Percentiles rank a stretch among this genome's conserved stretches.
Evolutionary conservation across 164 flowering plant genomes (phyloP).

Genomic region (Aristolochia contorta): DNA sequence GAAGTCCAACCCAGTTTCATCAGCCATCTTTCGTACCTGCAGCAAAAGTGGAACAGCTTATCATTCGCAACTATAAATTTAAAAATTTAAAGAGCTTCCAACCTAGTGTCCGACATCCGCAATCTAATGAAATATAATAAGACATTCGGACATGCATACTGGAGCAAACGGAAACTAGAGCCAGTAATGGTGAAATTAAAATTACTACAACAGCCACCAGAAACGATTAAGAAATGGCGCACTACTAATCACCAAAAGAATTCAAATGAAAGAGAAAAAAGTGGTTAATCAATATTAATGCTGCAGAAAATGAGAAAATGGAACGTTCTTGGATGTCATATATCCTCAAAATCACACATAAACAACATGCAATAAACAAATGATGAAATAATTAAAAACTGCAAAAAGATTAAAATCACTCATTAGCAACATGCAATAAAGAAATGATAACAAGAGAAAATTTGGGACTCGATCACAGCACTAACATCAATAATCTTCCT

Average conservation of each 20-base stretch:
- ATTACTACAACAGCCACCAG: no score
- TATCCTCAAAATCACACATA: neutral
- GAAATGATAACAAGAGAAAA: neutral
- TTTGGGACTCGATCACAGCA: neutral
- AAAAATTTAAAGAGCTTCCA: neutral
- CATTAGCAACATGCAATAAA: no score
- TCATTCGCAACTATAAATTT: neutral
- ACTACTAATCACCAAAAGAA: no score
- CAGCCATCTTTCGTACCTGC: constrained; percentile 83
- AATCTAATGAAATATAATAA: neutral
- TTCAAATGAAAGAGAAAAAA: no score
- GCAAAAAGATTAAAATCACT: neutral
- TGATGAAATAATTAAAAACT: neutral
- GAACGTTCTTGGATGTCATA: no score
- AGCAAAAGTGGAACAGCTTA: neutral
- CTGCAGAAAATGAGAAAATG: no score
- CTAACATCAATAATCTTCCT: constrained; percentile 73
- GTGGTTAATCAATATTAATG: no score
- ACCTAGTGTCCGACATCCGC: no score
- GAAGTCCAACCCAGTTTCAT: constrained; percentile 88
- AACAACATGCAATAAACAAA: neutral
- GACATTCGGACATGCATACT: neutral
- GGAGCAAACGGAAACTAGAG: neutral
- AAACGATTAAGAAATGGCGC: no score
- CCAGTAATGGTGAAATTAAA: neutral